These are phyloP conservation scores for Cordyceps farinosa DNA, from an alignment of 2,329 filamentous ascomycete genomes.

Conservation along the genomic window DNA sequence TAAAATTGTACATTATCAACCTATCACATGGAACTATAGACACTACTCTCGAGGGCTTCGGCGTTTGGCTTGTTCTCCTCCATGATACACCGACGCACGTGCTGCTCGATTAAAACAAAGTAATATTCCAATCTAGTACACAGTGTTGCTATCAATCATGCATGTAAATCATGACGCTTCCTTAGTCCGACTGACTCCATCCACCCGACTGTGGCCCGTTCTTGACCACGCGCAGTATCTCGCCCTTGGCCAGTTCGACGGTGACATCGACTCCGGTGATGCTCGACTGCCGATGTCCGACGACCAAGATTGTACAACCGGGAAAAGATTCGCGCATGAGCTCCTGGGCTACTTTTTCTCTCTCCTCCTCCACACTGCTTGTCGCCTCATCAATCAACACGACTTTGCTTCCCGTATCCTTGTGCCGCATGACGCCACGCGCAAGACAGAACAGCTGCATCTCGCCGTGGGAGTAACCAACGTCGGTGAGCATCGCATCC, in stretches of 20 bases:
- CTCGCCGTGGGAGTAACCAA: neutral
- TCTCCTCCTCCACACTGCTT: neutral
- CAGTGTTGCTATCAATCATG: too few relatives aligned
- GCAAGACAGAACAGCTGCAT: conserved; percentile 5
- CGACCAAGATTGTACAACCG: neutral
- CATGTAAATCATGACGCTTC: neutral
- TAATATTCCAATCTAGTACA: too few relatives aligned
- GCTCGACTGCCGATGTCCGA: neutral
- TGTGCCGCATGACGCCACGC: neutral
- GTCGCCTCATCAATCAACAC: neutral
- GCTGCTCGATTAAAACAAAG: too few relatives aligned
- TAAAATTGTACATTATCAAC: too few relatives aligned
- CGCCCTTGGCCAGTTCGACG: neutral
- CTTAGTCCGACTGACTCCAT: neutral
- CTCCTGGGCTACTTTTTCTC: neutral
- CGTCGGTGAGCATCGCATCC: neutral
- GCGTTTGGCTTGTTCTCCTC: too few relatives aligned
- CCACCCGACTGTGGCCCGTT: neutral
- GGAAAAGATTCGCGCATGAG: neutral
- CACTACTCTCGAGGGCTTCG: too few relatives aligned
- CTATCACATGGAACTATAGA: too few relatives aligned
- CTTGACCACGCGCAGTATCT: neutral
- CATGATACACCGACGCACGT: too few relatives aligned
- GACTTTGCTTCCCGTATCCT: conserved; percentile 1
- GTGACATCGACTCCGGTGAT: neutral